These are phyloP conservation scores for Paracoccidioides lutzii DNA, from an alignment of 2,329 filamentous ascomycete genomes.

Conservation along the genomic window DNA sequence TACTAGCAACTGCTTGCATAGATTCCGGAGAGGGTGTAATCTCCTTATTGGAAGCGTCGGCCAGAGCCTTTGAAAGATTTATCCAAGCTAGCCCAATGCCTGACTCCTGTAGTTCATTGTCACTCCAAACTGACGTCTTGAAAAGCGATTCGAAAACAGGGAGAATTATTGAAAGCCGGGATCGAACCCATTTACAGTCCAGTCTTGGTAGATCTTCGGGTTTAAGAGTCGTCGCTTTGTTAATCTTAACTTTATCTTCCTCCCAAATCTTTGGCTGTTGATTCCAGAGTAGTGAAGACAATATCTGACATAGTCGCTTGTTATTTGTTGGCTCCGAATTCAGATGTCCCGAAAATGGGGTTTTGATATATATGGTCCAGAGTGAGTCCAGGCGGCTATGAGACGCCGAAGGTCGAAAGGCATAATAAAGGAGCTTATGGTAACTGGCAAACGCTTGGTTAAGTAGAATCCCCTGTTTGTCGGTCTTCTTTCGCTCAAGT, in stretches of 20 bases:
- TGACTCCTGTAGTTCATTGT: conserved; percentile 27
- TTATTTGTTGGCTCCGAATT: conserved; percentile 38
- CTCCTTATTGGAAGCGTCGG: conserved; percentile 60
- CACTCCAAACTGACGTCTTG: conserved; percentile 37
- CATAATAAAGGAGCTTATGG: conserved; percentile 71
- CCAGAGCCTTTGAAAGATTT: conserved; percentile 48
- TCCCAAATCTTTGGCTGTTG: conserved; percentile 52
- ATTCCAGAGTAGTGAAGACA: conserved; percentile 53
- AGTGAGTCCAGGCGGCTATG: conserved; percentile 55
- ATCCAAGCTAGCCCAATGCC: conserved; percentile 47
- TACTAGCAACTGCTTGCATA: conserved; percentile 60
- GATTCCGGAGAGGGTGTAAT: conserved; percentile 79
- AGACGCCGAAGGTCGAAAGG: conserved; percentile 57
- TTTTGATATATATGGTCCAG: conserved; percentile 64
- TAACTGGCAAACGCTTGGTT: conserved; percentile 58
- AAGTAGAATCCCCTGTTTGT: conserved; percentile 29
- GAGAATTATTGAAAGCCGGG: conserved; percentile 55
- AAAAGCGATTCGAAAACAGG: conserved; percentile 43
- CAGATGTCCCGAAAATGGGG: conserved; percentile 49
- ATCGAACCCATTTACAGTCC: conserved; percentile 77
- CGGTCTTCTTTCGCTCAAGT: conserved; percentile 50
- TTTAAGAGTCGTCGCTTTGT: conserved; percentile 45
- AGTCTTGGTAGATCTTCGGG: conserved; percentile 70
- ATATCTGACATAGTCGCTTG: conserved; percentile 51
- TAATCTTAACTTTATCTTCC: conserved; percentile 36